Percentiles rank a stretch among this genome's conserved stretches.
Evolutionary conservation across 2,329 filamentous ascomycete species (phyloP).

Genomic region (Ophiobolus disseminans): DNA sequence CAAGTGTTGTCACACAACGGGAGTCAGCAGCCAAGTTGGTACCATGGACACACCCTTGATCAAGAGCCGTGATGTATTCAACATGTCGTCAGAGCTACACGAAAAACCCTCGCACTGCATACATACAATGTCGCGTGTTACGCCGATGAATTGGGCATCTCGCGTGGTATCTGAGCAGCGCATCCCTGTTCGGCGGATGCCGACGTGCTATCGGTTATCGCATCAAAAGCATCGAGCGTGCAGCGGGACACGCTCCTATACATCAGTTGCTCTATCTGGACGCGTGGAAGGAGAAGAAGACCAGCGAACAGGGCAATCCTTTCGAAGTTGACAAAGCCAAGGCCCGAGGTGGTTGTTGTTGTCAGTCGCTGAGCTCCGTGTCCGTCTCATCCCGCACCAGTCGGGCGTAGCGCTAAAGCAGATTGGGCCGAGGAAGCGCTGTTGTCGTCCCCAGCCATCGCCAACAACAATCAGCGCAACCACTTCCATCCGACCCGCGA

Average conservation of each 20-base stretch:
- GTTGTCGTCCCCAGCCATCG: constrained; percentile 29
- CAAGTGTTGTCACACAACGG: no score
- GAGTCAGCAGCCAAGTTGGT: no score
- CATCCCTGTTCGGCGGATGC: not conserved
- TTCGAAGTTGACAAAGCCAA: not conserved
- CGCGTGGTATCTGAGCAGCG: not conserved
- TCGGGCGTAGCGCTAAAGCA: constrained; percentile 6
- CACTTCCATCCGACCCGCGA: constrained; percentile 24
- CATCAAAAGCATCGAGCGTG: constrained; percentile 1
- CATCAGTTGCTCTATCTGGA: not conserved
- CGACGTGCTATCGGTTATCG: constrained; percentile 4
- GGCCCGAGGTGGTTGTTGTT: constrained; percentile 3
- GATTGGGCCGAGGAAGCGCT: constrained; percentile 17
- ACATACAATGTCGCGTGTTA: no score
- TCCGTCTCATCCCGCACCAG: no score
- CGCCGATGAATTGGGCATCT: no score
- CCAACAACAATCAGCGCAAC: constrained; percentile 23
- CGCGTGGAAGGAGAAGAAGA: not conserved
- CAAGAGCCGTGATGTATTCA: no score
- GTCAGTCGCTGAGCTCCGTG: not conserved
- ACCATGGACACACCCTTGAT: no score
- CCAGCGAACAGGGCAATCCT: not conserved
- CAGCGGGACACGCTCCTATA: no score
- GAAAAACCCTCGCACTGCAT: no score
- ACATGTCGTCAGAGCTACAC: no score